phyloP scores from a whole-genome alignment of 2,329 filamentous ascomycete genomes.

The Monilinia polystroma region DNA sequence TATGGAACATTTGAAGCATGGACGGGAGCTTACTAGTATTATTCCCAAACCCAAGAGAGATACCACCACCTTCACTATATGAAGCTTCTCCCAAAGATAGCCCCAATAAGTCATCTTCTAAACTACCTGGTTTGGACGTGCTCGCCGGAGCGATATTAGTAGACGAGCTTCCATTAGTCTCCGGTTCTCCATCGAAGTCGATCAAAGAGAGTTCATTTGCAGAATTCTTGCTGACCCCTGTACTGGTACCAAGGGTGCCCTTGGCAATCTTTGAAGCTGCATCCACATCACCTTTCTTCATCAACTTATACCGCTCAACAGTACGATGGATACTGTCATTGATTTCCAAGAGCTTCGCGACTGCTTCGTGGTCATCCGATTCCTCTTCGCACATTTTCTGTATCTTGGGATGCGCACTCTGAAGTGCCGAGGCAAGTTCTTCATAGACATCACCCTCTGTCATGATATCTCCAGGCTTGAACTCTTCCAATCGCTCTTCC shows the following conservation, averaged over 20 bases:
- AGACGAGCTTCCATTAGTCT: slow-evolving; percentile 55
- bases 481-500: slow-evolving; percentile 87
- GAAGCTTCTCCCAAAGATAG: slow-evolving; percentile 67
- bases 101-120: slow-evolving; percentile 90
- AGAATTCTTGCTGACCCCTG: slow-evolving; percentile 62
- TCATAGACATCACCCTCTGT: slow-evolving; percentile 66
- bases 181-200: slow-evolving; percentile 72
- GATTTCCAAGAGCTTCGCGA: slow-evolving; percentile 92
- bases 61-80: slow-evolving; percentile 75
- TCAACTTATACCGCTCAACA: slow-evolving; percentile 88
- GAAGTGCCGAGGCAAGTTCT: slow-evolving; percentile 84
- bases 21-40: slow-evolving; percentile 56
- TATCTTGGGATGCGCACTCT: slow-evolving; percentile 96
- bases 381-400: slow-evolving; percentile 99
- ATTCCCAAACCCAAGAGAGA: slow-evolving; percentile 75
- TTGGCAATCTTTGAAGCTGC: slow-evolving; percentile 79
- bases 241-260: slow-evolving; percentile 70
- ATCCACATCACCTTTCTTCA: slow-evolving; percentile 92
- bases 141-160: slow-evolving; percentile 42
- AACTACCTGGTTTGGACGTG: slow-evolving; percentile 52
- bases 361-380: slow-evolving; percentile 92
- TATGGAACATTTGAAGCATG: not conserved
- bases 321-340: slow-evolving; percentile 99
- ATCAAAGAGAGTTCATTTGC: slow-evolving; percentile 86
- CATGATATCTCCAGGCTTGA: slow-evolving; percentile 79